Conservation (phyloP, 345 rosid species). For the Gossypium thurberi region DNA sequence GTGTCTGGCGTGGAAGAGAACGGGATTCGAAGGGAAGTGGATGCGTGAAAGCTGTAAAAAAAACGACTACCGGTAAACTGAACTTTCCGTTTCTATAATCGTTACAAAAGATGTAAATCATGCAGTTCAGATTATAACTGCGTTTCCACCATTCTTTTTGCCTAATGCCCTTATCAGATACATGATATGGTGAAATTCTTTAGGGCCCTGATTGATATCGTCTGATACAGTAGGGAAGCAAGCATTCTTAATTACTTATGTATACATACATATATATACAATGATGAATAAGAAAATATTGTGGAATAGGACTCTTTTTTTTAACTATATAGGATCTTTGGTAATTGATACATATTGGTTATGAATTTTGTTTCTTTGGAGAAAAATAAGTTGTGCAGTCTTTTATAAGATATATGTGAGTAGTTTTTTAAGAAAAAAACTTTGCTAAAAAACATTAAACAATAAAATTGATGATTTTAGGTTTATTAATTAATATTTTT, state of each 20-base stretch:
- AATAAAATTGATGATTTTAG: too few species aligned
- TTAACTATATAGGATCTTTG: background rate
- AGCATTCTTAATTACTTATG: conserved; percentile 2
- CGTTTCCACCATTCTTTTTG: conserved; percentile 15
- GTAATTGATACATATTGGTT: background rate
- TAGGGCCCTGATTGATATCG: conserved; percentile 2
- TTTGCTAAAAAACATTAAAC: too few species aligned
- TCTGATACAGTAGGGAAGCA: background rate
- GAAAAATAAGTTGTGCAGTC: background rate
- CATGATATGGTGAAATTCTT: conserved; percentile 4
- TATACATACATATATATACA: background rate
- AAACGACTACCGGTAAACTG: conserved; percentile 5
- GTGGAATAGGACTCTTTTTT: background rate
- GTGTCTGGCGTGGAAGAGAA: conserved; percentile 42
- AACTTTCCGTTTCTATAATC: conserved; percentile 16
- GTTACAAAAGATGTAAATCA: conserved; percentile 25
- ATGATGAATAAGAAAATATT: conserved; percentile 19
- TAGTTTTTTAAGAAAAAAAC: background rate
- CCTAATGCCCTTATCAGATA: background rate
- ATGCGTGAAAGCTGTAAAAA: conserved; percentile 22
- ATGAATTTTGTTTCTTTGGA: background rate
- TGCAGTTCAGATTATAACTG: conserved; percentile 8
- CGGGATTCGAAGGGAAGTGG: conserved; percentile 35
- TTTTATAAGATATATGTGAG: background rate
- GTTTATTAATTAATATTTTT: too few species aligned